Conservation (phyloP, 1,284 basidiomycete species). For the Puccinia sorghi region DNA sequence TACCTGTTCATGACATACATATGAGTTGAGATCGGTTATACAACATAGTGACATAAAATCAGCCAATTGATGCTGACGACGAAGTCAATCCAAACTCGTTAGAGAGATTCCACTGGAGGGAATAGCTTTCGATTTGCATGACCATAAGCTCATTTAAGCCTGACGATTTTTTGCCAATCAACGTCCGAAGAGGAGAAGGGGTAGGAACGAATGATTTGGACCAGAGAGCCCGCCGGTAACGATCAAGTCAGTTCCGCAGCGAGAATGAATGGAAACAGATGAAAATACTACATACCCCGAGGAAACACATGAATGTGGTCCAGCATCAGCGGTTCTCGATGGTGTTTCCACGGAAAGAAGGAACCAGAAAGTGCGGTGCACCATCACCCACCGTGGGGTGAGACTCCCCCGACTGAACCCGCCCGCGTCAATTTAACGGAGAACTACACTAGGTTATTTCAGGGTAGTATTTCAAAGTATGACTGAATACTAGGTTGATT, state of each 20-base stretch:
- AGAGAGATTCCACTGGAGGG: constrained; percentile 85
- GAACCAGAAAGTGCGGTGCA: too few species aligned
- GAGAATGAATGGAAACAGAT: not conserved
- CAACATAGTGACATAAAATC: not conserved
- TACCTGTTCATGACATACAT: constrained; percentile 67
- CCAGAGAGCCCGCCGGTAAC: constrained; percentile 75
- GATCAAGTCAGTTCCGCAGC: not conserved
- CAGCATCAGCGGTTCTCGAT: constrained; percentile 4
- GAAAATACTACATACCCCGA: constrained; percentile 8
- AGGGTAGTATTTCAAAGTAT: too few species aligned
- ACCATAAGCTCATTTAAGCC: constrained; percentile 55
- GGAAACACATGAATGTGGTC: constrained; percentile 39
- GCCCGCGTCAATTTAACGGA: too few species aligned
- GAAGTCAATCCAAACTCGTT: constrained; percentile 89
- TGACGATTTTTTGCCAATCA: constrained; percentile 72
- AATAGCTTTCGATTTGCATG: constrained; percentile 89
- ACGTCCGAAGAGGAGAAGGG: constrained; percentile 78
- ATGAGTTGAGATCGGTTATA: not conserved
- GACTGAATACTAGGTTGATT: too few species aligned
- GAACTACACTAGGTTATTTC: too few species aligned
- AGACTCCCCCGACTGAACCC: too few species aligned
- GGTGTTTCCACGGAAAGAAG: too few species aligned
- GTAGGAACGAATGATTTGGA: constrained; percentile 62
- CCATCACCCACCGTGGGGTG: too few species aligned
- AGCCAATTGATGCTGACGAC: constrained; percentile 66